Conservation (phyloP, 1,284 basidiomycete species). For the Porodaedalea pini region DNA sequence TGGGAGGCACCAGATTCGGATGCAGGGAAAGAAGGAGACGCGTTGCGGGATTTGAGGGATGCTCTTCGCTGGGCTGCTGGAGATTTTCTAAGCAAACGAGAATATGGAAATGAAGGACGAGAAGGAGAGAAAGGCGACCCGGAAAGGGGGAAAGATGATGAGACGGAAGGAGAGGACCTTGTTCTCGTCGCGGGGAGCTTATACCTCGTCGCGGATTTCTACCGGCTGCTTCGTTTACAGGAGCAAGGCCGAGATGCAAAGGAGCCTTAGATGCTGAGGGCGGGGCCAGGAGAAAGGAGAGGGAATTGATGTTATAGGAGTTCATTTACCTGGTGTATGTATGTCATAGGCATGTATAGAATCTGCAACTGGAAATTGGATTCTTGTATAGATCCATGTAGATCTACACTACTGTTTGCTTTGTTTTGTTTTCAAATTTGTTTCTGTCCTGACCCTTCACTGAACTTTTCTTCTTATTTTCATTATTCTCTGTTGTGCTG, state of each 20-base stretch:
- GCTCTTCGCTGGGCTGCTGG: conserved; percentile 9
- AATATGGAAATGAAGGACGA: neutral
- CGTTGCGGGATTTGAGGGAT: conserved; percentile 1
- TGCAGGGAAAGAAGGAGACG: neutral
- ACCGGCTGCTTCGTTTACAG: conserved; percentile 9
- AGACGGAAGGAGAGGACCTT: neutral
- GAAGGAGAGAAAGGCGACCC: neutral
- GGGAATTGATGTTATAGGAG: no score
- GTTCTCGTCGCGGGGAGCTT: conserved; percentile 21
- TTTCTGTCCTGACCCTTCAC: no score
- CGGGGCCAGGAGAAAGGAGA: no score
- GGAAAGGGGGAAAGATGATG: neutral
- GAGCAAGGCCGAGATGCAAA: neutral
- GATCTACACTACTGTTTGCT: no score
- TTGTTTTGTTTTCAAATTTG: no score
- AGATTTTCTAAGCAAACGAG: neutral
- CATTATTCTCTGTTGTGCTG: no score
- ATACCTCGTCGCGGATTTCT: conserved; percentile 21
- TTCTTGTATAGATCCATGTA: no score
- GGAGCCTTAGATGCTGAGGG: no score
- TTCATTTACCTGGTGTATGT: no score
- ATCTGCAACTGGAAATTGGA: no score
- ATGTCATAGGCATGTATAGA: no score
- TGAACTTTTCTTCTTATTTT: no score
- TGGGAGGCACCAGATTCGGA: neutral